Base-by-base conservation (phyloP, 257 asterid genomes). In the Plantago major region DNA sequence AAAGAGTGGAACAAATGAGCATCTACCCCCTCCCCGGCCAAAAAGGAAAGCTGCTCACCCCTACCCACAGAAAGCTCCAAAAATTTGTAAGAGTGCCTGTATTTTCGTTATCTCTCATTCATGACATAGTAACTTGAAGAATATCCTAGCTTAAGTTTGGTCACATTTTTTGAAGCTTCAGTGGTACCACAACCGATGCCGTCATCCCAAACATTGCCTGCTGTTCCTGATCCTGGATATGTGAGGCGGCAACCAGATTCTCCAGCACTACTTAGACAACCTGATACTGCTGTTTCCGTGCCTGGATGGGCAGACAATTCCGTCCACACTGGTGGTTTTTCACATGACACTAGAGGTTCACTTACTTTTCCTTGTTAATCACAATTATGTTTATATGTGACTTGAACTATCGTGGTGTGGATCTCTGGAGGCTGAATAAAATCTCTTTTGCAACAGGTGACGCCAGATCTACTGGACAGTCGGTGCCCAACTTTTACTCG, bases 1-100 rank as follows among this genome's bases (percentile, higher is more conserved):
- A 69, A 90, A 88, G 78, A 85, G 94, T 74, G 98, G 98, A 54
- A 70, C 94, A 54, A 82, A 73, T 51, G 96, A 88, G 71, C 98
- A 84, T 82, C 85, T 90, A 68, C 96, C 98, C 57, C 98, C 98
- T 64, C 98, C 98, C 70, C 79, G 96, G 46, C 98, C 98, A 4
- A 90, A 90, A 86, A 81, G 98, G 76, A 90, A 90, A 75, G 95
- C 98, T 42, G 77, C 95, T 51, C 98, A 88, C 76, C 98, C 98
- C 8, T 90, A 90, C 73, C 98, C 98, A 3, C 98, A 88, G 64
- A 90, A 90, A 76, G 98, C 98, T 68, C 62, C 98, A 6, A 84
- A 79, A 82, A 60, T 30, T 71, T 79, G 93, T 84, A 67, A 28
- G 76, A n/a, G 42, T 71, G 28, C 43, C 43, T 11, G 51, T 18